Evolutionary conservation across 228 moss, liverwort and hornwort genomes (phyloP), one percentile per base, ranked within the genome.

Genomic region (Sphagnum magellanicum): DNA sequence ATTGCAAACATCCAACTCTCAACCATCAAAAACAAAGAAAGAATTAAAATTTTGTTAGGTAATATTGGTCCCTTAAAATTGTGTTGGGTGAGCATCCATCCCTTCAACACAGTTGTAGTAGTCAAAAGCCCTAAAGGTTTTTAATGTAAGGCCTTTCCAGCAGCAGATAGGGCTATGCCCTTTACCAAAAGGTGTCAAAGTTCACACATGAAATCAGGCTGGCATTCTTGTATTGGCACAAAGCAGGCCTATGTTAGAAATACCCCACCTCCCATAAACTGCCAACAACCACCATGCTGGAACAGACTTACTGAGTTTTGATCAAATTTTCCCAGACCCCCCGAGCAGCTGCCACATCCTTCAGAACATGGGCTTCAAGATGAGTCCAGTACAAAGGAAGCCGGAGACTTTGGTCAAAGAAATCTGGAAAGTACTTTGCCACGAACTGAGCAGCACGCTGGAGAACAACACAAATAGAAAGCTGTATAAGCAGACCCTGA

Each of bases 281-380:
- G 47, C 16, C 6, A 6, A 6, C 7, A 46, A 10, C 61, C 6
- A 46, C 8, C 16, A 46, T 17, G 61, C 63, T 67, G 14, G 0
- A n/a, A 52, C 4, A 16, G 6, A 82, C 84, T 76, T 71, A 80
- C 97, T 87, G 87, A 64, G 90, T 81, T 75, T 90, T 92, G 46
- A 94, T 81, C 67, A 98, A 68, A 59, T 82, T 88, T 69, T 98
- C 92, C 98, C 92, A 98, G 72, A 98, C 94, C 61, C 91, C 92
- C 81, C 98, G 94, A 49, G 94, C 98, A 73, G 94, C 89, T 59
- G 74, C 65, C 62, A 75, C 71, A 64, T 94, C 90, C 71, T 76
- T 79, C 66, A 78, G 75, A 49, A 92, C 60, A 68, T 76, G 77
- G 14, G 86, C 84, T 83, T 98, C 94, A 67, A 90, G 82, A 74